phyloP scores from a whole-genome alignment of 306 rosid species.

The Hippophae rhamnoides region DNA sequence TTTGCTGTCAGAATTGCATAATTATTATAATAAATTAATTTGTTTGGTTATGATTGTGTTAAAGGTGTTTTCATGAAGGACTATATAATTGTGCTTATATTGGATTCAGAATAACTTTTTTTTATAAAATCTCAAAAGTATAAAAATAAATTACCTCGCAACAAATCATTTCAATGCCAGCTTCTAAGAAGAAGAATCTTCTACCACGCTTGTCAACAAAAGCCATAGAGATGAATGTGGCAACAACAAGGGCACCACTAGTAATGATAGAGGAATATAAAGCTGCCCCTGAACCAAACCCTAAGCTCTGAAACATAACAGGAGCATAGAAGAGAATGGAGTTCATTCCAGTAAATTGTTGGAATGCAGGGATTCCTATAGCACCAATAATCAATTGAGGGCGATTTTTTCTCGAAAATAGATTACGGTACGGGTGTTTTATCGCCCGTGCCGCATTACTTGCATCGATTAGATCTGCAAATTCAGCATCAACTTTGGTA shows the following conservation, averaged over 20 bases:
- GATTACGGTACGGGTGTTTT: conserved; percentile 56
- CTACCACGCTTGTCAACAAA: conserved; percentile 82
- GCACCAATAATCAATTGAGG: conserved; percentile 93
- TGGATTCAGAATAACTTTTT: too few species aligned
- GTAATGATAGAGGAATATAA: conserved; percentile 70
- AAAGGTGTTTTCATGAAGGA: too few species aligned
- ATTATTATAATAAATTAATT: too few species aligned
- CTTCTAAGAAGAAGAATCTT: conserved; percentile 86
- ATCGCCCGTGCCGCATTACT: conserved; percentile 59
- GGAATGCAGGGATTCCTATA: conserved; percentile 88
- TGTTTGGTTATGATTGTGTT: too few species aligned
- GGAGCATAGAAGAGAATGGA: conserved; percentile 98
- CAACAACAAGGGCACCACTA: conserved; percentile 72
- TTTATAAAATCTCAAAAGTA: too few species aligned
- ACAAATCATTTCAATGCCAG: conserved; percentile 84
- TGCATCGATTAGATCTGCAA: conserved; percentile 73
- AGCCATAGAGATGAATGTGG: conserved; percentile 71
- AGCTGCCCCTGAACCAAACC: conserved; percentile 77
- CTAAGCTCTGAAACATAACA: conserved; percentile 87
- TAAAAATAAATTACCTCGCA: conserved; percentile 46
- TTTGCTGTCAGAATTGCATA: too few species aligned
- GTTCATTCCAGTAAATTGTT: conserved; percentile 91
- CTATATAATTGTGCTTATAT: too few species aligned
- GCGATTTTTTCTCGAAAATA: conserved; percentile 58
- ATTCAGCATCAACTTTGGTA: conserved; percentile 71